Conservation (phyloP, 495 filamentous ascomycete genomes). For the Xylaria grammica region DNA sequence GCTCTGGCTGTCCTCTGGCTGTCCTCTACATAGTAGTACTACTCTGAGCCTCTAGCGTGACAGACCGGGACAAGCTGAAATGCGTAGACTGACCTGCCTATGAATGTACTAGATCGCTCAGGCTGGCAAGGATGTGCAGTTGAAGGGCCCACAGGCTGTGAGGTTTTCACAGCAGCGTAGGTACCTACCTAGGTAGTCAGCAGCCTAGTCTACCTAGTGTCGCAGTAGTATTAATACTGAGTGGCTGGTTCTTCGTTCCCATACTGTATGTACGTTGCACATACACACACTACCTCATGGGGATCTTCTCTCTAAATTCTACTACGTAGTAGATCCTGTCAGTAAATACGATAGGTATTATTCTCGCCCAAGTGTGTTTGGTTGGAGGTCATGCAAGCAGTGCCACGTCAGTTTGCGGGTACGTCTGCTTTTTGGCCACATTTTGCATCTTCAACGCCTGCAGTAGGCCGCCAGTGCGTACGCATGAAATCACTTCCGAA, state of each 20-base stretch:
- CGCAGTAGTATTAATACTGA: too few relatives aligned
- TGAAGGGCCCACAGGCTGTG: slow-evolving; percentile 3
- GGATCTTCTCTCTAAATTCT: neutral
- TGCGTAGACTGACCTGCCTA: neutral
- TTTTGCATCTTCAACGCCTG: neutral
- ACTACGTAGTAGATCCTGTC: too few relatives aligned
- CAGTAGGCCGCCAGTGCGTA: neutral
- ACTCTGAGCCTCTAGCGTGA: neutral
- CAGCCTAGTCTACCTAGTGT: too few relatives aligned
- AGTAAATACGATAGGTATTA: slow-evolving; percentile 3
- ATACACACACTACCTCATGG: neutral
- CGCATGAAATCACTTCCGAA: too few relatives aligned
- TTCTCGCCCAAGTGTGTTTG: neutral
- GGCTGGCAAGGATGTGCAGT: neutral
- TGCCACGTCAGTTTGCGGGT: slow-evolving; percentile 19
- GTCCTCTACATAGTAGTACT: neutral
- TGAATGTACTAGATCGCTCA: neutral
- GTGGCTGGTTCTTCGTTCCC: slow-evolving; percentile 12
- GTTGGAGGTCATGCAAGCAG: slow-evolving; percentile 3
- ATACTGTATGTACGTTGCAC: too few relatives aligned
- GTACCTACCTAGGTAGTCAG: too few relatives aligned
- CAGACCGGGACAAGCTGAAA: slow-evolving; percentile 11
- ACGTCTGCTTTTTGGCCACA: slow-evolving; percentile 3
- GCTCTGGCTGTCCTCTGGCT: slow-evolving; percentile 2
- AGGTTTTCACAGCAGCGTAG: neutral